Percentiles rank a stretch among this genome's conserved stretches.
phyloP scores from a whole-genome alignment of 225 moss, liverwort and hornwort species.

The Pleurozium schreberi region DNA sequence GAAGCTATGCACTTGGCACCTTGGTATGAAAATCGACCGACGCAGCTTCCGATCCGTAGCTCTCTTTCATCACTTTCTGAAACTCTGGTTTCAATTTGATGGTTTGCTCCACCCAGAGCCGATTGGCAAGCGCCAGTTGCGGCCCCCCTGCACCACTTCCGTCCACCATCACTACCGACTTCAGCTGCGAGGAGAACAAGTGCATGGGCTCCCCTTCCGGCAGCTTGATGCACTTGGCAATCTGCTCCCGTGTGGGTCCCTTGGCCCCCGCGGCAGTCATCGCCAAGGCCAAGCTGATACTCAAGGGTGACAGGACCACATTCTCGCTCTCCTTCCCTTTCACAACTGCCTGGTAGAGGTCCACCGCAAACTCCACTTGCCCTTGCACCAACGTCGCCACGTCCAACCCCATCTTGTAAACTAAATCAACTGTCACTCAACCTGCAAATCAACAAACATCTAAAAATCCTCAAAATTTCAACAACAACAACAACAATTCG shows the following conservation, averaged over 20 bases:
- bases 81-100: constrained; percentile 28
- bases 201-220: constrained; percentile 49
- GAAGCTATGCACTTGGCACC: not conserved
- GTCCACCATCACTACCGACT: constrained; percentile 30
- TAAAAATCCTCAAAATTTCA: not conserved
- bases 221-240: constrained; percentile 36
- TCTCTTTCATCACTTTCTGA: constrained; percentile 38
- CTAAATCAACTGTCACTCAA: not conserved
- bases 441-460: not conserved
- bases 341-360: constrained; percentile 47
- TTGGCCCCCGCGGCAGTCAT: constrained; percentile 75
- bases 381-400: constrained; percentile 41
- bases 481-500: not conserved
- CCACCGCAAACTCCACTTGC: constrained; percentile 54
- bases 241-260: constrained; percentile 67
- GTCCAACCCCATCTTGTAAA: constrained; percentile 17
- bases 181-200: constrained; percentile 34
- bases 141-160: constrained; percentile 41
- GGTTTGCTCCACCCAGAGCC: constrained; percentile 44
- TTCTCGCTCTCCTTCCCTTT: constrained; percentile 47
- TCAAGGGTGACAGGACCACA: constrained; percentile 65
- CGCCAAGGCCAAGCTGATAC: constrained; percentile 58
- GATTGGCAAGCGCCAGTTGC: constrained; percentile 34
- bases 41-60: constrained; percentile 39
- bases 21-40: constrained; percentile 37